Base-by-base conservation (phyloP, 768 basidiomycete genomes). In the Podaxis mareebaensis region DNA sequence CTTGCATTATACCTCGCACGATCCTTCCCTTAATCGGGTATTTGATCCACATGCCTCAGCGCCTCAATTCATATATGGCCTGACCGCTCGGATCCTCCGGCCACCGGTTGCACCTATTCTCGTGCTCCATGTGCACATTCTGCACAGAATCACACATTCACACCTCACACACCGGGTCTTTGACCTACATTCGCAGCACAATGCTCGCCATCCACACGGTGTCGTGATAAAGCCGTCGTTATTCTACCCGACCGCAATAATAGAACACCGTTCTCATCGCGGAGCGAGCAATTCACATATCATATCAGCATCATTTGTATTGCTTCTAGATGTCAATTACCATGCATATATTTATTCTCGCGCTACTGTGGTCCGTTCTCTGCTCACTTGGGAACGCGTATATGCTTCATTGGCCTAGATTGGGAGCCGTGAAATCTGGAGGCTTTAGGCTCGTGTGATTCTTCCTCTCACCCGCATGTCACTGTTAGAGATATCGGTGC, bases 211-310 rank as follows among this genome's bases (percentile, higher is more conserved):
- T 17, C 33, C 39, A 36, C 30, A 55, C 60, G 60, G 60, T 36
- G 53, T 38, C n/a, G 30, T 39, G 40, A 62, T 56, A 54, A 38
- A 46, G 15, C 60, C 60, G 52, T 61, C 52, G 28, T 53, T 53
- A 36, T 36, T 13, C 53, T 48, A 46, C 20, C 61, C 61, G 53
- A 56, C 40, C 33, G 40, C 61, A 62, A 62, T 55, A 62, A 62
- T 62, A 62, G 61, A 42, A 48, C 44, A 55, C 61, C 61, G 53
- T 62, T 62, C 61, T 62, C 61, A 55, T 62, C 61, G 61, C 61
- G 42, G 42, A 60, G 53, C 61, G 53, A 54, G 54, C 61, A 33
- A 55, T 54, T 38, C 53, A 55, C 53, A 62, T 62, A 62, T 62
- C 61, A 44, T 62, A 62, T 62, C 60, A 61, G 36, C 53, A 62